Conservation (phyloP, 1,284 basidiomycete genomes). For the Moesziomyces parantarcticus region DNA sequence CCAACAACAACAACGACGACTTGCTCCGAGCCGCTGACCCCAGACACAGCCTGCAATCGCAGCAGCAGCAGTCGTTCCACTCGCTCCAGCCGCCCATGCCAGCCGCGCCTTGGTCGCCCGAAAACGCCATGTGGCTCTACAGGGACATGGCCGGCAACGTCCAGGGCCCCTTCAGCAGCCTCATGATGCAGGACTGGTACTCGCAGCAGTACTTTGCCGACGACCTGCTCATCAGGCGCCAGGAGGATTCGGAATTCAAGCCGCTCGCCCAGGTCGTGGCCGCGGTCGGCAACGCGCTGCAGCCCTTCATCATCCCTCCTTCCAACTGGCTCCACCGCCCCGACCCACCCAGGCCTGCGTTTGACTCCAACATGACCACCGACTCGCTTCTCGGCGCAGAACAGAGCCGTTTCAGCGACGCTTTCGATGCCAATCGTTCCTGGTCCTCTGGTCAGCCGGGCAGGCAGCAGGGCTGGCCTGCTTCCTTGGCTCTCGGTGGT, state of each 20-base stretch:
- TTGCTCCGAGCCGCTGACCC: slow-evolving; percentile 21
- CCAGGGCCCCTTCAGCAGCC: slow-evolving; percentile 93
- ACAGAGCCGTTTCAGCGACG: slow-evolving; percentile 33
- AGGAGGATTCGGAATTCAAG: slow-evolving; percentile 66
- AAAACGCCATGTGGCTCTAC: slow-evolving; percentile 86
- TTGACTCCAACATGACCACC: slow-evolving; percentile 14
- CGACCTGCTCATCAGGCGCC: slow-evolving; percentile 85
- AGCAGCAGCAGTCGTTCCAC: slow-evolving; percentile 12
- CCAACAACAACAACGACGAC: slow-evolving; percentile 18
- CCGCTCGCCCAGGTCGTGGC: slow-evolving; percentile 67
- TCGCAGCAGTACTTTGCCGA: slow-evolving; percentile 89
- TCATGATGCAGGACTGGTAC: slow-evolving; percentile 96
- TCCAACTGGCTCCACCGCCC: slow-evolving; percentile 37
- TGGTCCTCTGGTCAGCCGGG: slow-evolving; percentile 15
- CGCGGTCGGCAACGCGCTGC: slow-evolving; percentile 61
- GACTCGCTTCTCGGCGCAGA: slow-evolving; percentile 22
- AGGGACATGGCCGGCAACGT: slow-evolving; percentile 87
- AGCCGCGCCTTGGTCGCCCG: slow-evolving; percentile 69
- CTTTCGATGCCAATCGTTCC: slow-evolving; percentile 21
- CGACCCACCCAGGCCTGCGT: slow-evolving; percentile 14
- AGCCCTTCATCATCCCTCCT: slow-evolving; percentile 68
- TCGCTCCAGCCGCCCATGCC: slow-evolving; percentile 16
- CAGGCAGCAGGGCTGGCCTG: slow-evolving; percentile 41
- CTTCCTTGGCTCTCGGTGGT: slow-evolving; percentile 27
- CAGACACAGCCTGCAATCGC: slow-evolving; percentile 19